Percentiles rank a stretch among this genome's conserved stretches.
Conservation (phyloP, 352 stramenopile species). For the Phytophthora hybrid region DNA sequence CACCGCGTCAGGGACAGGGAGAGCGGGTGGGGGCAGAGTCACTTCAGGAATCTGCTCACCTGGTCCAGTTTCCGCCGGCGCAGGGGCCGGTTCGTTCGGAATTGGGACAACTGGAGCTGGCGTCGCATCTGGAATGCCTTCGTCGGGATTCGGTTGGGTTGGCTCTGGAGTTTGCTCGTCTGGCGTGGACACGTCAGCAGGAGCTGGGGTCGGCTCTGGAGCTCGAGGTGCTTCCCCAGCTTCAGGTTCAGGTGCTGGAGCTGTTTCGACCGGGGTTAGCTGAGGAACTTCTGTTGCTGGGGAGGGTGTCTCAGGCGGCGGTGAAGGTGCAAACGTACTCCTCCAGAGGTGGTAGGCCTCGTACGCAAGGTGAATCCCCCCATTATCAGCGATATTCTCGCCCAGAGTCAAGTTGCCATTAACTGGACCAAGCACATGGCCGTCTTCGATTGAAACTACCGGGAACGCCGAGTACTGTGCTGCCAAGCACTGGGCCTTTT, state of each 20-base stretch:
- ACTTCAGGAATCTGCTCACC: conserved; percentile 8
- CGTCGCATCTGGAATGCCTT: conserved; percentile 9
- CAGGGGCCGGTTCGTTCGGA: background rate
- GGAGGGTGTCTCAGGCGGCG: conserved; percentile 9
- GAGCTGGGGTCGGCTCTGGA: background rate
- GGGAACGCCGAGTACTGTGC: conserved; percentile 71
- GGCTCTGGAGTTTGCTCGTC: conserved; percentile 3
- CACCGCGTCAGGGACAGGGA: conserved; percentile 24
- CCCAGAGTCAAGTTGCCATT: conserved; percentile 92
- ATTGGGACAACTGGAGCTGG: conserved; percentile 5
- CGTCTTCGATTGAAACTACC: conserved; percentile 47
- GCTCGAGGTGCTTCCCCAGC: background rate
- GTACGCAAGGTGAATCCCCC: conserved; percentile 85
- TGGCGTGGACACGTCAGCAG: conserved; percentile 2
- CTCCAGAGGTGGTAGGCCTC: conserved; percentile 82
- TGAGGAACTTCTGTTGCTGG: conserved; percentile 2
- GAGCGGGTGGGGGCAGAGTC: conserved; percentile 10
- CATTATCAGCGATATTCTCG: conserved; percentile 95
- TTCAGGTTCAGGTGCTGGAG: background rate
- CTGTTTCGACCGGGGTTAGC: background rate
- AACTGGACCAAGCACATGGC: conserved; percentile 60
- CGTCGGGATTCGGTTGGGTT: background rate
- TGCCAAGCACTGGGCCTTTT: conserved; percentile 64
- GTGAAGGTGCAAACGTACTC: conserved; percentile 27
- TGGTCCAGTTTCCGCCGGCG: conserved; percentile 17